Base-by-base conservation (phyloP, 257 asterid species). In the Euphrasia confusa region DNA sequence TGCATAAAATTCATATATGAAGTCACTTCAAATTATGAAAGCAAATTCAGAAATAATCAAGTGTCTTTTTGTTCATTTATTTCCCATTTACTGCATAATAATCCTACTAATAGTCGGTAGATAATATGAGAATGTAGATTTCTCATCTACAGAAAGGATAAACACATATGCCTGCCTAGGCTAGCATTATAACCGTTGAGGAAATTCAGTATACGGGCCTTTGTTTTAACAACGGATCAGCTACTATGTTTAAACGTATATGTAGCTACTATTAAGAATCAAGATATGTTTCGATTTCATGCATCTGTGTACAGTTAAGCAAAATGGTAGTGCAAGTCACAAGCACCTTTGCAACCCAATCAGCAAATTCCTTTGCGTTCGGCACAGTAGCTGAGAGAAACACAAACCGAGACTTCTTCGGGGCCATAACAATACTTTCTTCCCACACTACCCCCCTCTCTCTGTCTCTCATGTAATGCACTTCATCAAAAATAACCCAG, bases 371-470 rank as follows among this genome's bases (percentile, higher is more conserved):
- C 80, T 83, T 89, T 6, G 98, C 95, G 71, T 92, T 92, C 30
- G 97, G 97, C 64, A 89, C 95, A 0, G 98, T 89, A 55, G 98
- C 97, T 18, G 97, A 92, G 65, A 92, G 93, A 72, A 92, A 88
- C 11, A 92, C 97, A 78, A 88, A 88, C 13, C 85, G 83, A 10
- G 98, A 80, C 63, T 88, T 88, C 84, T 80, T 84, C 4, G 96
- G 95, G 54, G 96, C 96, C 96, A 90, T 87, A 62, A 90, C 95
- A 67, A 87, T 90, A 72, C 96, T 89, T 73, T 92, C 99, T 80
- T 89, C 97, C 97, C 97, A 92, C 18, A 92, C 99, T 18, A 92
- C 99, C 49, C 99, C 97, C 69, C 99, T 82, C 76, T 92, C 99
- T 67, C 94, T 76, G 61, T 93, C 99, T 78, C 96, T 86, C 97